Evolutionary conservation across 2,329 filamentous ascomycete species (phyloP).

Genomic region (Pyrenophora graminea): DNA sequence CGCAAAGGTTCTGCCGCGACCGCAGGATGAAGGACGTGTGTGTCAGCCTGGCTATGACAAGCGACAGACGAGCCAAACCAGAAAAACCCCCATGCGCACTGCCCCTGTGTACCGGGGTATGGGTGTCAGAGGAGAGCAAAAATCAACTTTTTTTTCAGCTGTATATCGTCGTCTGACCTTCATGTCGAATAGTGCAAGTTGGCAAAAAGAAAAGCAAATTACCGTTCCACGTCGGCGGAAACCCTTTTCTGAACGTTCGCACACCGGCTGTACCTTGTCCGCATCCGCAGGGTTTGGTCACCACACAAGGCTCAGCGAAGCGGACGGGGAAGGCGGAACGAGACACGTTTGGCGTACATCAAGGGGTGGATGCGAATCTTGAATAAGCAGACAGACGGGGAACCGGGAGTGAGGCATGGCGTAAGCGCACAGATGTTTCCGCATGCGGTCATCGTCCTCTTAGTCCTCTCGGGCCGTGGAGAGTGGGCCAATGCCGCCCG

Average conservation of each 20-base stretch:
- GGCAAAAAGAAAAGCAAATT: constrained; percentile 9
- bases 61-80: constrained; percentile 17
- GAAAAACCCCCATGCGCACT: constrained; percentile 4
- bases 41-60: constrained; percentile 10
- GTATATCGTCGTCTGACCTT: constrained; percentile 15
- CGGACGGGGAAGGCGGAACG: constrained; percentile 38
- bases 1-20: constrained; percentile 14
- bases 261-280: constrained; percentile 25
- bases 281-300: constrained; percentile 25
- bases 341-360: constrained; percentile 24
- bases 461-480: constrained; percentile 32
- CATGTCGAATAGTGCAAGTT: constrained; percentile 6
- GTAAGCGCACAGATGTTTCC: constrained; percentile 18
- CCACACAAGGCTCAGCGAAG: constrained; percentile 25
- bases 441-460: constrained; percentile 13
- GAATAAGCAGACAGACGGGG: constrained; percentile 30
- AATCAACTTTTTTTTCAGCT: constrained; percentile 12
- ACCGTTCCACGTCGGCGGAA: constrained; percentile 19
- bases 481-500: constrained; percentile 30
- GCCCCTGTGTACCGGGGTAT: constrained; percentile 14
- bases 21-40: constrained; percentile 12
- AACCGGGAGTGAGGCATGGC: constrained; percentile 21
- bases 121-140: constrained; percentile 15
- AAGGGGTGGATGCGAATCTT: constrained; percentile 16
- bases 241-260: constrained; percentile 26